Evolutionary conservation across 805 yeast species (phyloP), one percentile per base, ranked within the genome.

Genomic region (Metschnikowia cerradonensis): DNA sequence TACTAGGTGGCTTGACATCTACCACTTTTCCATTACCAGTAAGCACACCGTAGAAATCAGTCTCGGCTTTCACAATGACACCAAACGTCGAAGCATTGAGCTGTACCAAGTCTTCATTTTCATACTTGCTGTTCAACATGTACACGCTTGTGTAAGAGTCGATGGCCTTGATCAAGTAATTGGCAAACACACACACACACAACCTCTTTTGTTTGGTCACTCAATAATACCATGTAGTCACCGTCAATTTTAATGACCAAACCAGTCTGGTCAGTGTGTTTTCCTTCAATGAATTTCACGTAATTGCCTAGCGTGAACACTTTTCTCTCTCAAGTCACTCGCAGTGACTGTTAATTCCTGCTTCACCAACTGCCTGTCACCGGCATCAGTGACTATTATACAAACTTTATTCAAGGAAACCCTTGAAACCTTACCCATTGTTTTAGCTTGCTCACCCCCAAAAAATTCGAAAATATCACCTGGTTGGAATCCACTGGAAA

Each of bases 381-480:
- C 81, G 53, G 75, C 72, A 50, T 77, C 77, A 22, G 23, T 22
- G 6, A 22, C 23, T 1, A 22, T 22, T 17, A 81, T 74, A 35
- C 80, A 71, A 11, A 80, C 78, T 64, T 81, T 81, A 54, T 73
- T 77, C 50, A 77, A 73, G 14, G 81, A 80, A 1, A 90, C 81
- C 22, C 86, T 78, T 7, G 81, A 70, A 47, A 92, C 96, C 47
- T 79, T 78, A 70, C 97, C 99, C 48, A 80, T 78, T 53, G 95
- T 81, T 53, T 92, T 95, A 42, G 91, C 82, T 70, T 91, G 97
- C 71, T 94, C 99, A 65, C 99, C 99, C 56, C 83, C 82, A 47
- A 87, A 77, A 45, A 94, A 87, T 69, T 91, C 96, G 44, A 94
- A 96, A 59, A 88, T 80, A 67, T 94, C 99, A 58, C 96, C 97